Evolutionary conservation across 345 rosid genomes (phyloP).

Genomic region (Psidium guajava): DNA sequence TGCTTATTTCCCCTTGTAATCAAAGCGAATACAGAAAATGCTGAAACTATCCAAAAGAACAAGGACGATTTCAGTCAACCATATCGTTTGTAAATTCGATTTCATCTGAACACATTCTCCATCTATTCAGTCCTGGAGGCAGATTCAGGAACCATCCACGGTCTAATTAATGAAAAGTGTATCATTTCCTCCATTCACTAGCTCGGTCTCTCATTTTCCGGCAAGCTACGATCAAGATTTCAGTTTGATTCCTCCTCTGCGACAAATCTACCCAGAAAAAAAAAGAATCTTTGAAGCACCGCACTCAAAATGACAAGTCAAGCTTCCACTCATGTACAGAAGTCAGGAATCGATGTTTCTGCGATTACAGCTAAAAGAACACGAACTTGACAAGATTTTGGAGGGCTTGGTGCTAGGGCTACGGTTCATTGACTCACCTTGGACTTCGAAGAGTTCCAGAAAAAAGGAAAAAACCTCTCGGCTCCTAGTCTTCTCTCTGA

Average conservation of each 20-base stretch:
- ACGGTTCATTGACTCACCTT: constrained; percentile 26
- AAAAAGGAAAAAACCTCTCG: neutral
- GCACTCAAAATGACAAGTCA: neutral
- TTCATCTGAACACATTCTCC: neutral
- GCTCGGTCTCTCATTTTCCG: neutral
- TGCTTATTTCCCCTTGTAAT: neutral
- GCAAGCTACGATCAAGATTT: neutral
- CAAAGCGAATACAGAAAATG: neutral
- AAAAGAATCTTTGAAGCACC: neutral
- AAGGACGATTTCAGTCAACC: neutral
- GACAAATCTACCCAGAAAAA: neutral
- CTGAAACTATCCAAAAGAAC: neutral
- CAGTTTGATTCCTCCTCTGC: neutral
- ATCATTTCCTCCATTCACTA: neutral
- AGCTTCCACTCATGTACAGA: neutral
- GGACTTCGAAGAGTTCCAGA: constrained; percentile 13
- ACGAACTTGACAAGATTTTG: neutral
- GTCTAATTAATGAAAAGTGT: neutral
- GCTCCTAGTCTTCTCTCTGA: constrained; percentile 1
- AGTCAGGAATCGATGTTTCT: neutral
- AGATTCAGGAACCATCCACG: neutral
- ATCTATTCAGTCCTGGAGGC: neutral
- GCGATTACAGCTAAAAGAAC: neutral
- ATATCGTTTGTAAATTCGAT: neutral
- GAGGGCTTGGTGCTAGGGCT: neutral